Evolutionary conservation across 1,139 yeast species (phyloP), one percentile per base, ranked within the genome.

Genomic region (Geotrichum armillariae): DNA sequence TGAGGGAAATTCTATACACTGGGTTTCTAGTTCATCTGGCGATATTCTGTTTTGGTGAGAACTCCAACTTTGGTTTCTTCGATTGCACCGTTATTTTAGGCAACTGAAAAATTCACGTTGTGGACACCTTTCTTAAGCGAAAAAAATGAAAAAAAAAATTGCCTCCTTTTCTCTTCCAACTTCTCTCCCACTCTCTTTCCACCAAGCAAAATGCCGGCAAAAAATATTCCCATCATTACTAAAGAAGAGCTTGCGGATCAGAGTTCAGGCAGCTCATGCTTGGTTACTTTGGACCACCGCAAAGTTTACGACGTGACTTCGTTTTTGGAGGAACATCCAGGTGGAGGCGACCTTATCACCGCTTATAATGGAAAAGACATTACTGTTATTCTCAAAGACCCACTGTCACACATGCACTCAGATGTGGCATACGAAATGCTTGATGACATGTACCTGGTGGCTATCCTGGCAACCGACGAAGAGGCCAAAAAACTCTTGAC

Each of bases 401-500:
- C 72, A 16, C 66, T 64, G 3, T 75, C 84, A 32, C 96, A 90
- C 65, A 80, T 77, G 49, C 96, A 90, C 69, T 83, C 93, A 1
- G 95, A 87, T 63, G 73, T 85, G 46, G 94, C 96, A 5, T 89
- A 89, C 65, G 96, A 89, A 58, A 85, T 91, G 78, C 70, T 91
- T 58, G 91, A 87, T 60, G 97, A 91, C 53, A 85, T 72, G 50
- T 80, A 78, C 63, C 63, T 82, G 41, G 75, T 79, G 41, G 89
- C 84, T 1, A 77, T 77, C 56, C 61, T 82, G 56, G 88, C 88
- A 14, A 80, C 82, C 5, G 72, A 68, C 2, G 82, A 78, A 53
- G 88, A 83, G 62, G 84, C 77, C 57, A 66, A 70, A 46, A 80
- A 81, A 62, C 67, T 83, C 47, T 63, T 82, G 45, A 47, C 65